Percentiles rank a stretch among this genome's conserved stretches.
Evolutionary conservation across 2,329 filamentous ascomycete species (phyloP).

Genomic region (Aspergillus sp.): DNA sequence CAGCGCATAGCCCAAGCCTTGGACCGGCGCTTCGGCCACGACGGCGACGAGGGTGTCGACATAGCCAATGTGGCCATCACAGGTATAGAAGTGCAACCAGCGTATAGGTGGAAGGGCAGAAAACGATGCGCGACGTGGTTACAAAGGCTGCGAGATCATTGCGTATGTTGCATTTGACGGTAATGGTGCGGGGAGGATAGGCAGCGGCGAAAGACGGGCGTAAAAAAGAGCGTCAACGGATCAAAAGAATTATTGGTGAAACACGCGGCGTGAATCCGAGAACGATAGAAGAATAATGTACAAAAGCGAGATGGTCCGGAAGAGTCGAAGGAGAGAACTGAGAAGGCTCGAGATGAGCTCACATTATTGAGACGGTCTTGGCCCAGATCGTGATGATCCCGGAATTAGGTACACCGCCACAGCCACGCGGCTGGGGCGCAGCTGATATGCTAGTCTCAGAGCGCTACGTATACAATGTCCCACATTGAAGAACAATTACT

Average conservation of each 20-base stretch:
- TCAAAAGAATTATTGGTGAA: neutral
- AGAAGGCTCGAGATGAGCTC: neutral
- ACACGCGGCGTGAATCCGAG: neutral
- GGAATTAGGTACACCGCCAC: neutral
- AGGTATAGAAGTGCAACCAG: neutral
- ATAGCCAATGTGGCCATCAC: conserved; percentile 40
- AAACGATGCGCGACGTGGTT: neutral
- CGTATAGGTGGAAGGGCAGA: neutral
- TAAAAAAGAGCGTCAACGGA: neutral
- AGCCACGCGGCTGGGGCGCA: conserved; percentile 1
- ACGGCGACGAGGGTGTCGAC: conserved; percentile 40
- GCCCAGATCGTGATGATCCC: neutral
- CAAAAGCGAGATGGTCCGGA: neutral
- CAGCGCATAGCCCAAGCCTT: conserved; percentile 50
- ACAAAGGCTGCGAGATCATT: neutral
- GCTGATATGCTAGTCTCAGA: neutral
- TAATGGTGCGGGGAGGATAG: neutral
- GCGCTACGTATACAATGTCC: neutral
- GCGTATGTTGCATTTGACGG: neutral
- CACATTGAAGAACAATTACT: neutral
- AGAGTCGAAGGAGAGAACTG: neutral
- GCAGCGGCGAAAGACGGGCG: neutral
- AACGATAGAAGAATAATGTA: neutral
- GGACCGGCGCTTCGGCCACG: conserved; percentile 42
- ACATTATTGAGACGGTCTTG: neutral